These are phyloP conservation scores for Basidioascus undulatus DNA, from an alignment of 768 basidiomycete genomes.

Conservation along the genomic window DNA sequence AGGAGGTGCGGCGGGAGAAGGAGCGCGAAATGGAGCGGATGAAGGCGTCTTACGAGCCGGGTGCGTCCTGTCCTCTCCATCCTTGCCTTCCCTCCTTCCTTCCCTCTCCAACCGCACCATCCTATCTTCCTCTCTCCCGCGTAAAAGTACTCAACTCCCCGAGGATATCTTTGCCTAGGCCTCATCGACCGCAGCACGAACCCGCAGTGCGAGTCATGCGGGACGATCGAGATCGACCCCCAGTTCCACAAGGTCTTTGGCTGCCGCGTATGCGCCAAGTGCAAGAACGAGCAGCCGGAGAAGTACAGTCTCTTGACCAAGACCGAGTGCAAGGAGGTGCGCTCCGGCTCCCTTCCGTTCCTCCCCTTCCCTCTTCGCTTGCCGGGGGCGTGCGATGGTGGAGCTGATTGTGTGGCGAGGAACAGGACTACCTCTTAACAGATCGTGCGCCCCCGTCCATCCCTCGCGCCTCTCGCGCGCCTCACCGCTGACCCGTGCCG, in stretches of 20 bases:
- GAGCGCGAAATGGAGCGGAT: conserved; percentile 57
- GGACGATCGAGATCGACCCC: conserved; percentile 68
- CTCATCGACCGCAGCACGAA: conserved; percentile 52
- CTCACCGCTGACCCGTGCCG: no score
- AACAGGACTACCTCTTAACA: conserved; percentile 76
- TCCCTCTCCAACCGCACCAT: no score
- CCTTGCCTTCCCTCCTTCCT: neutral
- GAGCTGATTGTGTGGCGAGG: neutral
- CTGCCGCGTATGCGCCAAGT: conserved; percentile 63
- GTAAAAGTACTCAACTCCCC: no score
- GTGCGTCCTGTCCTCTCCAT: conserved; percentile 8
- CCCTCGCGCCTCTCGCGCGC: no score
- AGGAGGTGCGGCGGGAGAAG: conserved; percentile 47
- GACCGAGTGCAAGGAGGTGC: conserved; percentile 87
- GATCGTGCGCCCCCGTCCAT: conserved; percentile 39
- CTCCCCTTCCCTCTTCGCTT: neutral
- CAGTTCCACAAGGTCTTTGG: conserved; percentile 58
- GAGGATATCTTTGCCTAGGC: no score
- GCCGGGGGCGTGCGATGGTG: neutral
- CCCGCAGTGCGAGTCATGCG: conserved; percentile 67
- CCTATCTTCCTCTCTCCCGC: neutral
- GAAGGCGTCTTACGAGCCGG: conserved; percentile 23
- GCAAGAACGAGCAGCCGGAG: conserved; percentile 72
- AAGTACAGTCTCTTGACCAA: conserved; percentile 89
- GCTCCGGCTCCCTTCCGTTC: conserved; percentile 10